phyloP scores from a whole-genome alignment of 2,329 filamentous ascomycete genomes.

The Trichoderma asperellum region DNA sequence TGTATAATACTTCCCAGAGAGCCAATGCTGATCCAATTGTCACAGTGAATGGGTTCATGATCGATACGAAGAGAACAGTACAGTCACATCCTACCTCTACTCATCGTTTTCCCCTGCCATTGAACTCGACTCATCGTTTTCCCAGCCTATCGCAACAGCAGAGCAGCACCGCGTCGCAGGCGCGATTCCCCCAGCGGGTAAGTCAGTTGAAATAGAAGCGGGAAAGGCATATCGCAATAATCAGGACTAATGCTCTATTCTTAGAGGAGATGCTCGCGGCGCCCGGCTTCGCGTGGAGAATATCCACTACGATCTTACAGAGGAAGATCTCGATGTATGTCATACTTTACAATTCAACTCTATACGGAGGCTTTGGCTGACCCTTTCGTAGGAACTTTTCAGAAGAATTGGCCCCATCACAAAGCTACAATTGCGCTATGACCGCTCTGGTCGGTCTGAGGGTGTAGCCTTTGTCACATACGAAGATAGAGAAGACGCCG shows the following conservation, averaged over 20 bases:
- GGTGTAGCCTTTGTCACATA: constrained; percentile 86
- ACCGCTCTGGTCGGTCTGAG: constrained; percentile 85
- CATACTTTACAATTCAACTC: not conserved
- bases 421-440: constrained; percentile 75
- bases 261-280: constrained; percentile 56
- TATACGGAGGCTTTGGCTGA: constrained; percentile 21
- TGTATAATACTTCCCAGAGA: not conserved
- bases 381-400: constrained; percentile 73
- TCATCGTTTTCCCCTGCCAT: not conserved
- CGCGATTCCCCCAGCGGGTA: constrained; percentile 51
- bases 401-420: constrained; percentile 72
- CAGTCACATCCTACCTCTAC: constrained; percentile 29
- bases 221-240: not conserved
- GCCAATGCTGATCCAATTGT: not conserved
- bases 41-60: constrained; percentile 91
- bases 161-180: constrained; percentile 48
- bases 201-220: constrained; percentile 26
- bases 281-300: constrained; percentile 84
- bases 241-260: constrained; percentile 25
- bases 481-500: constrained; percentile 69
- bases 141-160: constrained; percentile 45
- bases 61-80: constrained; percentile 77
- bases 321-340: constrained; percentile 77
- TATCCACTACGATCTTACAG: constrained; percentile 87
- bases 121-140: constrained; percentile 34